Evolutionary conservation across 768 basidiomycete genomes (phyloP).

Genomic region (Podaxis sp.): DNA sequence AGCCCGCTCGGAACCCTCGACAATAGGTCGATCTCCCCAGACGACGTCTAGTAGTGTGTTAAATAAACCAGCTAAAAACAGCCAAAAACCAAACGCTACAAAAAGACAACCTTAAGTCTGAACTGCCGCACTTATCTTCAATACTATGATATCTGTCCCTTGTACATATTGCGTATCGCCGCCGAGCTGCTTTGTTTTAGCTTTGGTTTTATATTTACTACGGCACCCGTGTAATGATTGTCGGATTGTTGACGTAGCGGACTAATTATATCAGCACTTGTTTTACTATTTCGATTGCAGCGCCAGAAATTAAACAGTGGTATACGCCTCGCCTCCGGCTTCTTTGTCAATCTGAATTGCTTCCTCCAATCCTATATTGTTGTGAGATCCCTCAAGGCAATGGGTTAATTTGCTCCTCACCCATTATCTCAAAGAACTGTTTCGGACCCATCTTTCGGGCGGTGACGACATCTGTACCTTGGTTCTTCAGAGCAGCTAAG

Average conservation of each 20-base stretch:
- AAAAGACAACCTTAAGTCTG: no score
- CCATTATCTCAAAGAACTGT: conserved; percentile 52
- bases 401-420: conserved; percentile 21
- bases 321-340: conserved; percentile 15
- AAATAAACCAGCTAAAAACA: background rate
- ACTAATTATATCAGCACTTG: background rate
- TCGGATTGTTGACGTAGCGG: background rate
- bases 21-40: background rate
- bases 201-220: no score
- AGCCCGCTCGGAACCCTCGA: background rate
- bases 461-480: conserved; percentile 45
- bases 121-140: no score
- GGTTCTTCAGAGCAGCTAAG: conserved; percentile 47
- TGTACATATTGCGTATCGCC: no score
- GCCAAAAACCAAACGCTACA: no score
- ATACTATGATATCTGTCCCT: no score
- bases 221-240: no score
- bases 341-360: conserved; percentile 23
- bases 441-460: conserved; percentile 47
- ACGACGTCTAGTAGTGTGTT: background rate
- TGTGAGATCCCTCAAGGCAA: background rate
- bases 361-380: conserved; percentile 23
- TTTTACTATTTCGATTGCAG: background rate
- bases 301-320: background rate
- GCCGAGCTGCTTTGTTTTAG: no score